phyloP scores from a whole-genome alignment of 176 grass and related monocot genomes.

The Oryza nivara region DNA sequence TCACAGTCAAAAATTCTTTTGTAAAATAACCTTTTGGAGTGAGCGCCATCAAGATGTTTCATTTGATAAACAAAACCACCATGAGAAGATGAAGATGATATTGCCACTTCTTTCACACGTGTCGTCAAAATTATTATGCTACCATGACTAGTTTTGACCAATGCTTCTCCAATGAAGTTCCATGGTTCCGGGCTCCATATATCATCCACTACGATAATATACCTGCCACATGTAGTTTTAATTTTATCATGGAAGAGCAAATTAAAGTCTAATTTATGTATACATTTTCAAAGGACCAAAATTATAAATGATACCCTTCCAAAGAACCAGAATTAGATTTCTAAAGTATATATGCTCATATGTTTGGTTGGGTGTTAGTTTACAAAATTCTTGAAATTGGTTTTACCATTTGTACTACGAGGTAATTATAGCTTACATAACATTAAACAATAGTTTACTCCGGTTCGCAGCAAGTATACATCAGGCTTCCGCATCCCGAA shows the following conservation, averaged over 20 bases:
- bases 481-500: too few relatives aligned
- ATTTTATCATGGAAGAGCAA: background rate
- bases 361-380: too few relatives aligned
- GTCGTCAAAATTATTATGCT: background rate
- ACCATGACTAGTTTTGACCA: background rate
- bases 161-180: background rate
- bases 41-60: background rate
- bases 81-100: background rate
- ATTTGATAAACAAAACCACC: background rate
- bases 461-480: too few relatives aligned
- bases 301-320: too few relatives aligned
- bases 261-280: background rate
- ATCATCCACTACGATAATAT: background rate
- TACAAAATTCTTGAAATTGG: too few relatives aligned
- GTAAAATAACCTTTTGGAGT: background rate
- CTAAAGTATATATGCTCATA: too few relatives aligned
- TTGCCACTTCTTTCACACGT: background rate
- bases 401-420: too few relatives aligned
- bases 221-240: background rate
- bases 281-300: background rate
- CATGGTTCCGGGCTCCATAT: background rate
- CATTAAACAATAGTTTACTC: too few relatives aligned
- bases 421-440: too few relatives aligned
- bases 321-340: too few relatives aligned
- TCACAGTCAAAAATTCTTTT: background rate